Evolutionary conservation across 352 stramenopile genomes (phyloP), one percentile per base, ranked within the genome.

Genomic region (Globisporangium viniferum): DNA sequence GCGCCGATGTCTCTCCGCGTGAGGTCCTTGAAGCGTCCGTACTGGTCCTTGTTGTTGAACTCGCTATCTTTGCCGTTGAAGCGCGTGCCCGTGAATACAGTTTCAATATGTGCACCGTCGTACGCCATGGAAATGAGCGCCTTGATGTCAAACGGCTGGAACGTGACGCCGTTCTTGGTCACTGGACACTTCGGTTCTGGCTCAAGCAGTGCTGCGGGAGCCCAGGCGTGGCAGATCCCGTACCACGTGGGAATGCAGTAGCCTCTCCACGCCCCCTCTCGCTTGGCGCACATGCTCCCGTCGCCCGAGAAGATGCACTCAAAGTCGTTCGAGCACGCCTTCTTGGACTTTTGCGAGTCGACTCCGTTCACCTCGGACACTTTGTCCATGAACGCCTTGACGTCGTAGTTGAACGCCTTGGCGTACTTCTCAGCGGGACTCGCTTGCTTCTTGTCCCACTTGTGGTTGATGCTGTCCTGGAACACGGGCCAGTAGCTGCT

Each of bases 401-500:
- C 67, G 53, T 86, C 73, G 39, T 81, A 69, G 5, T 71, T 68
- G 54, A 86, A 88, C 12, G 76, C 70, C 5, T 53, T 70, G 18
- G 78, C 80, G 68, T 88, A 88, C 70, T 85, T 84, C 57, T 86
- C 80, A 0, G 80, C 68, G 6, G 80, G 70, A 59, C 80, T 86
- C 20, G 69, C 67, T 56, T 77, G 76, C 31, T 66, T 36, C 5
- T 56, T 48, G 46, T 66, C 49, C 81, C 81, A 91, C 35, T 64
- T 59, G 65, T 80, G 80, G 65, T 90, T 90, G 67, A 91, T 87
- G 54, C 83, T 82, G 71, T 89, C 80, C 9, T 71, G 68, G 66
- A 76, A 91, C 58, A 75, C 60, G 3, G 82, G 80, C 82, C 82
- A 90, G 71, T 89, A 90, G 69, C 82, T 89, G 58, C 77, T 79